phyloP scores from a whole-genome alignment of 1,139 yeast genomes.

The Blastobotrys elegans region DNA sequence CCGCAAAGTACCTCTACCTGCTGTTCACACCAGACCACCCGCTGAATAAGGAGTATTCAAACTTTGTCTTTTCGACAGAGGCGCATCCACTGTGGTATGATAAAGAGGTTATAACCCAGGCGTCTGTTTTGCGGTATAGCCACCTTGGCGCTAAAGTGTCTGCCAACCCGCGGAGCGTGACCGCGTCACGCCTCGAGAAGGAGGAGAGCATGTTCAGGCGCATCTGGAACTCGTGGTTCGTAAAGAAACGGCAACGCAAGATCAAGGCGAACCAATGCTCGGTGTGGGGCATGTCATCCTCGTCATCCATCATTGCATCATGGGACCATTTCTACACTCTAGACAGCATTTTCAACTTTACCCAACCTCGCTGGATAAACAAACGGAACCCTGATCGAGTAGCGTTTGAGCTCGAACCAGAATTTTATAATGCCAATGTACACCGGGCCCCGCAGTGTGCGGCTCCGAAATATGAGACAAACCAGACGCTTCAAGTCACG shows the following conservation, averaged over 20 bases:
- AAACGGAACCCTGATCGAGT: conserved; percentile 3
- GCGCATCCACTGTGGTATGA: conserved; percentile 85
- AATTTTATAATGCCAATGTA: conserved; percentile 15
- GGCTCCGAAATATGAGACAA: background rate
- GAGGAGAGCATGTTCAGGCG: background rate
- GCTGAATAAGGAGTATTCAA: conserved; percentile 48
- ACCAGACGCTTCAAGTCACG: background rate
- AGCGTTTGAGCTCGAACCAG: conserved; percentile 17
- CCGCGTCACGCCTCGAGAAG: background rate
- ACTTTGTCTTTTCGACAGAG: conserved; percentile 81
- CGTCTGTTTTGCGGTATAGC: conserved; percentile 21
- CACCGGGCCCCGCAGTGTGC: conserved; percentile 10
- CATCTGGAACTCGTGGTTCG: conserved; percentile 8
- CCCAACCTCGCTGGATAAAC: conserved; percentile 22
- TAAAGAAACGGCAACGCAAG: background rate
- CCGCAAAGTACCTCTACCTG: conserved; percentile 75
- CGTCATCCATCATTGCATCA: conserved; percentile 30
- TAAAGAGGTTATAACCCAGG: conserved; percentile 25
- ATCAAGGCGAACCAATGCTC: conserved; percentile 3
- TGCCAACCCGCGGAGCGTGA: background rate
- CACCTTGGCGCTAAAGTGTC: conserved; percentile 11
- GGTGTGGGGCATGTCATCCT: conserved; percentile 13
- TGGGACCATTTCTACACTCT: conserved; percentile 34
- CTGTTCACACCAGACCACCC: conserved; percentile 67
- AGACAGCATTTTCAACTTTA: conserved; percentile 28